phyloP scores from a whole-genome alignment of 441 rosid genomes.

The Gossypium schwendimanii region DNA sequence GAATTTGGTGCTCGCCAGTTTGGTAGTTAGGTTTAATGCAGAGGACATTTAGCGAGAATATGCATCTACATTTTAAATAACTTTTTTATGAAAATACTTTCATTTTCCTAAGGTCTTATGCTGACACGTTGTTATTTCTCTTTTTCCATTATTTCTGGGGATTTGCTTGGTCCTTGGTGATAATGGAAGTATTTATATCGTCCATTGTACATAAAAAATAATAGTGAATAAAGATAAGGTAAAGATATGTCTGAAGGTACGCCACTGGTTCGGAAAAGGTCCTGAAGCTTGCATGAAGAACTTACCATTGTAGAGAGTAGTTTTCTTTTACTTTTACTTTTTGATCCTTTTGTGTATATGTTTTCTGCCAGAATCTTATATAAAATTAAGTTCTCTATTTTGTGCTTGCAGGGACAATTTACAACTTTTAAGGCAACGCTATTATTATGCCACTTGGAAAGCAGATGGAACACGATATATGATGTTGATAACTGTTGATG shows the following conservation, averaged over 20 bases:
- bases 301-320: neutral
- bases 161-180: neutral
- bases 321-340: neutral
- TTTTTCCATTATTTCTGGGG: neutral
- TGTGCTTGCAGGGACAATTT: slow-evolving; percentile 67
- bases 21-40: neutral
- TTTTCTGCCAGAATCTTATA: neutral
- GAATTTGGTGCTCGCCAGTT: neutral
- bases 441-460: slow-evolving; percentile 99
- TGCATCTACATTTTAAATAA: neutral
- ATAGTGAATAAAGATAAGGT: neutral
- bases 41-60: neutral
- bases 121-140: neutral
- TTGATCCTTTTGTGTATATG: neutral
- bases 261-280: neutral
- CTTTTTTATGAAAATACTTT: neutral
- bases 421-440: slow-evolving; percentile 88
- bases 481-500: slow-evolving; percentile 90
- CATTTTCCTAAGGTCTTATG: neutral
- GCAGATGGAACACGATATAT: slow-evolving; percentile 99
- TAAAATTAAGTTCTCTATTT: slow-evolving; percentile 10
- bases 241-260: neutral
- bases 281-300: neutral
- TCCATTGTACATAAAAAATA: neutral
- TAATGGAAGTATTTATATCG: neutral